Evolutionary conservation across 2,329 filamentous ascomycete species (phyloP), one percentile per base, ranked within the genome.

Genomic region (Didymella keratinophila): DNA sequence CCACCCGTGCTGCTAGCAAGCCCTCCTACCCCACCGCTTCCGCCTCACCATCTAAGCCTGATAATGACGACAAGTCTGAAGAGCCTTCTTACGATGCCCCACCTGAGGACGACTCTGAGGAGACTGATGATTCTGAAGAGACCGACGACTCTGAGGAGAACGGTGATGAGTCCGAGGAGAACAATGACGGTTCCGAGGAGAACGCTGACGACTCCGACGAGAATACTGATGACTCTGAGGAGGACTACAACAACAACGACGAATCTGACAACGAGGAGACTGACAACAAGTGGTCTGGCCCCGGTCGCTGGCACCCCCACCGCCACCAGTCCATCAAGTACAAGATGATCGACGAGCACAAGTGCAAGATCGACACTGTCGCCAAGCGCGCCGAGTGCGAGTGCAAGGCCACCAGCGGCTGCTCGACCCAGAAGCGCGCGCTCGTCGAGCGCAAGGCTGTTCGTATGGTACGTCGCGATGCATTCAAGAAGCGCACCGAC

Each of bases 401-500:
- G 44, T 70, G 73, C 63, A 62, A 65, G 56, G 58, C 62, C 12
- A 56, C 47, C 34, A 52, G 61, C 53, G 56, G 64, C 46, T 60
- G 54, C 14, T 61, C 66, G 4, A 32, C 53, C 36, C 66, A 61
- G 43, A 72, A 68, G 52, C 69, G 67, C 50, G 68, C 63, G 4
- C 46, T 62, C 9, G 56, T 71, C 43, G 72, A 75, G 61, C 72
- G 72, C 60, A 69, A 75, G 56, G 73, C 69, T 34, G 68, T 75
- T 9, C 66, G 68, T 23, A 60, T 74, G 45, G 71, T 74, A 56
- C 66, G 71, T 45, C 72, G 72, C 59, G 71, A 67, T 16, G 60
- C 64, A 2, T 57, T 68, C 16, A 62, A 65, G 53, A 74, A 75
- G 52, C 71, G 71, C 21, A 60, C 69, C 4, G 68, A 73, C 52